Conservation (phyloP, 805 yeast species). For the Kuraishia piskuri region DNA sequence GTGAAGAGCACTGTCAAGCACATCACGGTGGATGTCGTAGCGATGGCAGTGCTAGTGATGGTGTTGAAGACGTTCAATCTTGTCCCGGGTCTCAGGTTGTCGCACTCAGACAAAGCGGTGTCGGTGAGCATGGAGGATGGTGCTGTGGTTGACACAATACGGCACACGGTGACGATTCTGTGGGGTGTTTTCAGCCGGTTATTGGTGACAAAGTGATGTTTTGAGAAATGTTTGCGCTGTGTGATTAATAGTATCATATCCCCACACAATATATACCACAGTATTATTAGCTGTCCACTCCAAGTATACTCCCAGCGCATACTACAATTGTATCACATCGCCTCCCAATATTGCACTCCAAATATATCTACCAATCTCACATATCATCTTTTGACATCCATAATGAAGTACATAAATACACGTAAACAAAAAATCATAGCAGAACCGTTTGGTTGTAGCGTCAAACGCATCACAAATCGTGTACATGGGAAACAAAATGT, state of each 20-base stretch:
- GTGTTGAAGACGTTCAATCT: conserved; percentile 7
- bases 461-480: background rate
- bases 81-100: background rate
- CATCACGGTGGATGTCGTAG: conserved; percentile 14
- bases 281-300: too few relatives aligned
- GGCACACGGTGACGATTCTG: background rate
- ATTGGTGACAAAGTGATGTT: too few relatives aligned
- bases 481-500: background rate
- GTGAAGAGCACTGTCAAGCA: conserved; percentile 11
- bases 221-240: too few relatives aligned
- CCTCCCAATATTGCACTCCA: too few relatives aligned
- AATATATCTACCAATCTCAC: too few relatives aligned
- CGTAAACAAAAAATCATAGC: background rate
- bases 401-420: background rate
- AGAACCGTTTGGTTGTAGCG: background rate
- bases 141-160: background rate
- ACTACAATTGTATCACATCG: too few relatives aligned
- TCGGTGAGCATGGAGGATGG: background rate
- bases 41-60: conserved; percentile 9
- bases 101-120: background rate
- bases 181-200: background rate
- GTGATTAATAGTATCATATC: too few relatives aligned
- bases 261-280: too few relatives aligned
- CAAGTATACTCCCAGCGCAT: too few relatives aligned
- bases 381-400: too few relatives aligned